Conservation (phyloP, 768 basidiomycete species). For the Plicaturopsis crispa region DNA sequence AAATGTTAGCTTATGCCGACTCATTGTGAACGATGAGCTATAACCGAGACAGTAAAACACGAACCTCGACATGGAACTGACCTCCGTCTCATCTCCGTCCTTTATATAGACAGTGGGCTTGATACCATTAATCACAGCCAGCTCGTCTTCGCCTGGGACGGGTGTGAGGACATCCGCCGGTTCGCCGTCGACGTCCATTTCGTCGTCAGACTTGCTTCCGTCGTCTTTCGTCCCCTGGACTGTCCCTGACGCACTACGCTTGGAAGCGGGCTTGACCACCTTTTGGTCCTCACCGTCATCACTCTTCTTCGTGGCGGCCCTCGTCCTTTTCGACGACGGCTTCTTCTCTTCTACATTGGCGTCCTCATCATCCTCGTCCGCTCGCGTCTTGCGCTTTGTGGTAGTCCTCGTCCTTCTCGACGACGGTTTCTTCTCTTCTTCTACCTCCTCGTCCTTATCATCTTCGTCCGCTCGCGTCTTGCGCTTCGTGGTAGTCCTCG, state of each 20-base stretch:
- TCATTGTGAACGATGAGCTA: no score
- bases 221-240: no score
- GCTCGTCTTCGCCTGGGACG: slow-evolving; percentile 8
- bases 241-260: no score
- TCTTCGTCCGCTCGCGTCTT: not conserved
- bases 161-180: slow-evolving; percentile 11
- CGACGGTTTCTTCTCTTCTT: not conserved
- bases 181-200: no score
- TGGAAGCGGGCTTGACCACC: not conserved
- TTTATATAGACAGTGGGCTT: slow-evolving; percentile 16
- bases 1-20: not conserved
- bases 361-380: not conserved
- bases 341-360: not conserved
- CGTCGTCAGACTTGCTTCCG: no score
- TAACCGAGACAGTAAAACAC: not conserved
- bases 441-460: not conserved
- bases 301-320: no score
- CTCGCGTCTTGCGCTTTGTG: not conserved
- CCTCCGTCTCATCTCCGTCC: slow-evolving; percentile 17
- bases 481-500: not conserved
- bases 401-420: no score
- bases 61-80: slow-evolving; percentile 12
- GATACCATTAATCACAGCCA: slow-evolving; percentile 14
- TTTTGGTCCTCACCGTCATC: not conserved
- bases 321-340: no score